Base-by-base conservation (phyloP, 2,329 filamentous ascomycete genomes). In the Orbilia ellipsospora region DNA sequence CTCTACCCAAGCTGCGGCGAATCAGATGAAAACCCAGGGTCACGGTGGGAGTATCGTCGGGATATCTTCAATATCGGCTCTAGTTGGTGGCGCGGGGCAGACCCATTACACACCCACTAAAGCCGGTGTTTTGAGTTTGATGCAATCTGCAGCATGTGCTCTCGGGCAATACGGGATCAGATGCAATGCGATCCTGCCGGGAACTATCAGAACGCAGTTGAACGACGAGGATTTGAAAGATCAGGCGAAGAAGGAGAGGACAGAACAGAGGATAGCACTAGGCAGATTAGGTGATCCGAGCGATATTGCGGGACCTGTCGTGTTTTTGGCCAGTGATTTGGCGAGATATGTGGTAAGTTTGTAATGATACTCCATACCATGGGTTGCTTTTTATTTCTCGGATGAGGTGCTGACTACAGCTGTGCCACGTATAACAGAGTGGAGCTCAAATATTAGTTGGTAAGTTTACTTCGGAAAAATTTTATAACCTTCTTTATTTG, bases 71-170 rank as follows among this genome's bases (percentile, higher is more conserved):
- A 92, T 93, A 80, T 89, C 87, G 16, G 91, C 91, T 0, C 86
- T 93, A 12, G 90, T 93, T 0, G 93, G 93, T 44, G 93, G 92
- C 51, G 91, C 90, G 0, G 85, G 86, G 55, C 93, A 96, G 83
- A 90, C 88, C 26, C 93, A 96, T 81, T 96, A 96, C 83, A 96
- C 93, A 15, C 92, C 93, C 8, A 96, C 93, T 15, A 96, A 96
- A 82, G 92, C 93, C 0, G 93, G 92, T 1, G 87, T 96, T 1
- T 81, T 92, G 44, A 91, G 88, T 55, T 85, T 96, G 52, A 95
- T 96, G 88, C 93, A 96, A 84, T 92, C 90, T 78, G 89, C 88
- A 44, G 93, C 93, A 0, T 90, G 92, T 40, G 92, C 93, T 7
- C 83, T 96, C 52, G 93, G 93, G 0, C 87, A 88, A 80, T 87